phyloP scores from a whole-genome alignment of 106 monocot species.

The Acorus gramineus region DNA sequence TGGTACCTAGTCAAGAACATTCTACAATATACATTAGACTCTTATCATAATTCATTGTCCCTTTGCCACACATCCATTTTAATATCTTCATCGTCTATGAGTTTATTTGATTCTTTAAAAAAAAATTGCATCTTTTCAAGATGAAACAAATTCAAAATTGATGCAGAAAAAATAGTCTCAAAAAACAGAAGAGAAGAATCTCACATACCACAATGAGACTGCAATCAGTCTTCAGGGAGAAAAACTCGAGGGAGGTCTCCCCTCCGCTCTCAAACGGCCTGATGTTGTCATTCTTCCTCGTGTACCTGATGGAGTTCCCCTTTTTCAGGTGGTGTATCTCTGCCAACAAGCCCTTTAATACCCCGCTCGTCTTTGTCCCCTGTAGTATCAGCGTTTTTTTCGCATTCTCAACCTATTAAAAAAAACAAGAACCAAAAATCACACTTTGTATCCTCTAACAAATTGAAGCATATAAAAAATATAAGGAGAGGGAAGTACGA shows the following conservation, averaged over 20 bases:
- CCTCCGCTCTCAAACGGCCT: constrained; percentile 83
- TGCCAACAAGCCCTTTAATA: constrained; percentile 51
- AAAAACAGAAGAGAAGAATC: too few relatives aligned
- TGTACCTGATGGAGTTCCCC: constrained; percentile 48
- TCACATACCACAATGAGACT: constrained; percentile 68
- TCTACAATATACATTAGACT: too few relatives aligned
- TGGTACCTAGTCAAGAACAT: too few relatives aligned
- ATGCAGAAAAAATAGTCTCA: not conserved
- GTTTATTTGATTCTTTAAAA: not conserved
- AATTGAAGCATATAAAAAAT: not conserved
- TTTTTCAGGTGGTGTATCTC: constrained; percentile 73
- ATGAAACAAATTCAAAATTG: not conserved
- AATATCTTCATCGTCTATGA: too few relatives aligned
- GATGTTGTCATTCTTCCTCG: constrained; percentile 66
- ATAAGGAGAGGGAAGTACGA: constrained; percentile 14
- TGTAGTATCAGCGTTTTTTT: constrained; percentile 92
- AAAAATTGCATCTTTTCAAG: not conserved
- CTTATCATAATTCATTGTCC: too few relatives aligned
- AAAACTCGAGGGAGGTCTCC: constrained; percentile 70
- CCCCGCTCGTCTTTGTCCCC: constrained; percentile 63
- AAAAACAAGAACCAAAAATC: not conserved
- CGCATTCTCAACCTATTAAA: constrained; percentile 54
- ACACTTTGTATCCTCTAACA: not conserved
- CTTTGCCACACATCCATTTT: too few relatives aligned
- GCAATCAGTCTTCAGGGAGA: constrained; percentile 81